Conservation (phyloP, 176 grass and related monocot species). For the Oryza meyeriana region DNA sequence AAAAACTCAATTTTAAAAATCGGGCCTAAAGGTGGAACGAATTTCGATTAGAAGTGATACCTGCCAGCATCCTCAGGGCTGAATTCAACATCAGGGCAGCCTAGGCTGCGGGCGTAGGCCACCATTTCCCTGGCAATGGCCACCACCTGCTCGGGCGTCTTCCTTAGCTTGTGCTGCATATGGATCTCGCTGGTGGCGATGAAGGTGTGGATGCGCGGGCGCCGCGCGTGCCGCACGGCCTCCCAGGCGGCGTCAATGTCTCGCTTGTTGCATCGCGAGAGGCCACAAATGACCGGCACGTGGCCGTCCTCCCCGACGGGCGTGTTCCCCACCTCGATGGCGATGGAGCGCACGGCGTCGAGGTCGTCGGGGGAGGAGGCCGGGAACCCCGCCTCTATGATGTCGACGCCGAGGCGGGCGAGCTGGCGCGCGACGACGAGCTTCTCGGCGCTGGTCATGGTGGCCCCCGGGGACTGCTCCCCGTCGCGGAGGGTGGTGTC, state of each 20-base stretch:
- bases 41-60: slow-evolving; percentile 25
- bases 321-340: slow-evolving; percentile 57
- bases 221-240: slow-evolving; percentile 54
- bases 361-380: slow-evolving; percentile 64
- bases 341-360: slow-evolving; percentile 62
- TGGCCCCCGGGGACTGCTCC: slow-evolving; percentile 64
- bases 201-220: slow-evolving; percentile 59
- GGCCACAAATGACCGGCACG: slow-evolving; percentile 58
- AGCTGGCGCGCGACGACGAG: slow-evolving; percentile 58
- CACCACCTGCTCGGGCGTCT: slow-evolving; percentile 65
- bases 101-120: slow-evolving; percentile 76
- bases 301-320: slow-evolving; percentile 49
- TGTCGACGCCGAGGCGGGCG: slow-evolving; percentile 54
- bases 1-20: background rate
- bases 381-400: slow-evolving; percentile 68
- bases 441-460: slow-evolving; percentile 65
- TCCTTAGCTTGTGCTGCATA: slow-evolving; percentile 72
- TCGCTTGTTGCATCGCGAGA: slow-evolving; percentile 55
- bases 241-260: slow-evolving; percentile 64
- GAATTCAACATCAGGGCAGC: slow-evolving; percentile 83
- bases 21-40: background rate
- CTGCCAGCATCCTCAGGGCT: slow-evolving; percentile 94
- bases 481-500: slow-evolving; percentile 66
- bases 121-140: slow-evolving; percentile 71
- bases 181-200: slow-evolving; percentile 94